A percentile compares a stretch with the other conserved stretches of the same genome.
Conservation (phyloP, 2,329 filamentous ascomycete genomes). For the Domatiomyces globalis region DNA sequence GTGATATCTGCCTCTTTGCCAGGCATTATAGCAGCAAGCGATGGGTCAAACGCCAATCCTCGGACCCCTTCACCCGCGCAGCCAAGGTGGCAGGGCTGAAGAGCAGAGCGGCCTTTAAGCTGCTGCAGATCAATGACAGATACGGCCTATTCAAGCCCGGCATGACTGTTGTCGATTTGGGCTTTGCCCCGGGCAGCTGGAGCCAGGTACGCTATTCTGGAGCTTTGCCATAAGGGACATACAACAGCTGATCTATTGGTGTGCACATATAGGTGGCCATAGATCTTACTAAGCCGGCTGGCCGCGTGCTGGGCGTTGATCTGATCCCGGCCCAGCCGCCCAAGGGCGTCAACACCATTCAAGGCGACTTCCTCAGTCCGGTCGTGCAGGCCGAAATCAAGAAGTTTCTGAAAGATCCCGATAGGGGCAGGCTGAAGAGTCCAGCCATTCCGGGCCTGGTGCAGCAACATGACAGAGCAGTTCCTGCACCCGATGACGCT, state of each 20-base stretch:
- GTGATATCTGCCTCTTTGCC: constrained; percentile 2
- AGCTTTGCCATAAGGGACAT: neutral
- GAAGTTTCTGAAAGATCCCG: constrained; percentile 55
- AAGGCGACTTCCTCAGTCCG: constrained; percentile 77
- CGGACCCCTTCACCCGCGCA: constrained; percentile 57
- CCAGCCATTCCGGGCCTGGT: constrained; percentile 6
- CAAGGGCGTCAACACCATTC: constrained; percentile 79
- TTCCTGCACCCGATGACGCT: constrained; percentile 17
- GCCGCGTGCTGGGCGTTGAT: constrained; percentile 80
- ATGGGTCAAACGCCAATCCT: constrained; percentile 70
- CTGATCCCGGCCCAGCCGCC: constrained; percentile 86
- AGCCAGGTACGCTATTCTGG: constrained; percentile 39
- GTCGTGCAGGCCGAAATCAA: constrained; percentile 63
- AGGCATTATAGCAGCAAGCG: constrained; percentile 47
- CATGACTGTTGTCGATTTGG: constrained; percentile 81
- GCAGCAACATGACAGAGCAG: neutral
- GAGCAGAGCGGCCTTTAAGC: constrained; percentile 84
- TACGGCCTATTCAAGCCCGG: constrained; percentile 64
- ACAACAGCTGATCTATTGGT: neutral
- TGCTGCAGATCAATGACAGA: constrained; percentile 75
- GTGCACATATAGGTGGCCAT: constrained; percentile 52
- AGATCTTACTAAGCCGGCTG: constrained; percentile 59
- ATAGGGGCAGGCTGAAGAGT: constrained; percentile 39
- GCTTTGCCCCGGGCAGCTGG: constrained; percentile 66
- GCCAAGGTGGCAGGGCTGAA: constrained; percentile 70